Evolutionary conservation across 768 basidiomycete genomes (phyloP).

Genomic region (Boletus rubescentipes): DNA sequence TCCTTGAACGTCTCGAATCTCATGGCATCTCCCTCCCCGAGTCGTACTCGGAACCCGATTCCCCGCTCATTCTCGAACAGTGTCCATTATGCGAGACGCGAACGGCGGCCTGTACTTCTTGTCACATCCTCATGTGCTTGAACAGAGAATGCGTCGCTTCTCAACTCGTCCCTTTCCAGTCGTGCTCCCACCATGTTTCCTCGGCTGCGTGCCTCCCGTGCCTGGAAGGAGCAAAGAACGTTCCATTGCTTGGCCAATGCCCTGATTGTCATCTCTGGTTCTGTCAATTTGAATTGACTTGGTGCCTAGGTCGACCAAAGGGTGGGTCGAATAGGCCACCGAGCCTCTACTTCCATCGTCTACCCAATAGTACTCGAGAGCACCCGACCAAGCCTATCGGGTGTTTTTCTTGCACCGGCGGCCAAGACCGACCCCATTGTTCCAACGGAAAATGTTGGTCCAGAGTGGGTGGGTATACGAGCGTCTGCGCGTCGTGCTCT

Average conservation of each 20-base stretch:
- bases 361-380: constrained; percentile 3
- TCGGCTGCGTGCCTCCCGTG: constrained; percentile 12
- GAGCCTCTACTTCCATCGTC: not conserved
- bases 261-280: constrained; percentile 24
- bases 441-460: constrained; percentile 23
- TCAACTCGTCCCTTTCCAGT: constrained; percentile 13
- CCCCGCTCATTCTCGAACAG: not conserved
- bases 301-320: constrained; percentile 25
- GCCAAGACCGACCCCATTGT: constrained; percentile 9
- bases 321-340: not conserved
- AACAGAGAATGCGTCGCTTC: constrained; percentile 19
- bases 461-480: constrained; percentile 1
- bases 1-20: constrained; percentile 14
- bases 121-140: constrained; percentile 16
- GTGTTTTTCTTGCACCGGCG: constrained; percentile 6
- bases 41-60: not conserved
- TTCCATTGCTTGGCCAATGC: constrained; percentile 17
- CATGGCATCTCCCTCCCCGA: constrained; percentile 2
- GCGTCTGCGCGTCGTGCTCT: constrained; percentile 19
- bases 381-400: constrained; percentile 17
- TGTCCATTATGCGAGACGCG: constrained; percentile 15
- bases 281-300: constrained; percentile 19
- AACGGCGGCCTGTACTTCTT: constrained; percentile 10
- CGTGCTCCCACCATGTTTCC: constrained; percentile 15
- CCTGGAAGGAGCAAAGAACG: not conserved